Evolutionary conservation across 106 monocot species (phyloP).

Genomic region (Dendrobium huoshanense): DNA sequence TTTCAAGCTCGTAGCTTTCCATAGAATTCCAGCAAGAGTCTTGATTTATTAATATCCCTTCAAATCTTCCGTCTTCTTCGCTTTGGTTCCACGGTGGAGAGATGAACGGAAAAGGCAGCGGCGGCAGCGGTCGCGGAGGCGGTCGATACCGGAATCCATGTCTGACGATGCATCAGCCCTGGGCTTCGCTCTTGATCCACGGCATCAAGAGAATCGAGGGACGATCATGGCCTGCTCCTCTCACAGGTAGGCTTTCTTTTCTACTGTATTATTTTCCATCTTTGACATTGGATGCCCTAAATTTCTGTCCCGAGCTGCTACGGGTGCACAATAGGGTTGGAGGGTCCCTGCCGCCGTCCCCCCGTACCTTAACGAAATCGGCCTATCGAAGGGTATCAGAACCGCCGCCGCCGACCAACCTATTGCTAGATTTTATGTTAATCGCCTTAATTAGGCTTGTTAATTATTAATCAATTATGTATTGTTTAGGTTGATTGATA

Average conservation of each 20-base stretch:
- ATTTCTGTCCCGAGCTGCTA: background rate
- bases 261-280: background rate
- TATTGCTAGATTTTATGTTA: background rate
- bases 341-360: background rate
- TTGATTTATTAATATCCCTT: too few relatives aligned
- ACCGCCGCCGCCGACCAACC: background rate
- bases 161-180: constrained; percentile 97
- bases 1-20: too few relatives aligned
- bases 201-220: constrained; percentile 95
- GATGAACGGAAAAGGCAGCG: background rate
- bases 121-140: constrained; percentile 11
- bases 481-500: background rate
- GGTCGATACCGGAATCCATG: constrained; percentile 55
- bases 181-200: constrained; percentile 82
- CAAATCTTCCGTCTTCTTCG: background rate
- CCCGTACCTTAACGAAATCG: too few relatives aligned
- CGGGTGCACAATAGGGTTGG: background rate
- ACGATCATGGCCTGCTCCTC: constrained; percentile 82
- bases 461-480: too few relatives aligned
- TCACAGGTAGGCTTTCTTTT: constrained; percentile 37
- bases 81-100: background rate
- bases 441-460: background rate
- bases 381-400: too few relatives aligned
- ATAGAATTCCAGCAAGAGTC: too few relatives aligned
- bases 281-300: background rate